Base-by-base conservation (phyloP, 2,329 filamentous ascomycete genomes). In the Penicillium polonicum region DNA sequence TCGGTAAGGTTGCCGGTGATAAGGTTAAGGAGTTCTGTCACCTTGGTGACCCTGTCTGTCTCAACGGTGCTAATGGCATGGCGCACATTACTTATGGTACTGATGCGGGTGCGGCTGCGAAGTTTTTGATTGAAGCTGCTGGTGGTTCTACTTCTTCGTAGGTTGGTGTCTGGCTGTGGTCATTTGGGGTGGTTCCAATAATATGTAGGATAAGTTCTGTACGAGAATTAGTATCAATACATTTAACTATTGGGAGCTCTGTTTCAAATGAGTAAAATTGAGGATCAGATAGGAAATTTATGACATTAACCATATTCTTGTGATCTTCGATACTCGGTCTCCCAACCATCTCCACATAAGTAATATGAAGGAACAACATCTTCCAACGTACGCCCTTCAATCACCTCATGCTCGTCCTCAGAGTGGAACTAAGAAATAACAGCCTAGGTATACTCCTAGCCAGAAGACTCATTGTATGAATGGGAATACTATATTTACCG, bases 21-120 rank as follows among this genome's bases (percentile, higher is more conserved):
- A 78, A 82, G 63, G 73, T 76, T 4, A 75, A 80, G 63, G 79
- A 81, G 21, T 77, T 80, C 38, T 85, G 83, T 58, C 76, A 80
- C 31, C 45, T 61, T 4, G 82, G 79, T 0, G 83, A 85, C 61
- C 70, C 78, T 10, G 82, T 85, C 6, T 85, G 83, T 58, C 53
- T 68, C 4, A 79, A 81, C 35, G 78, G 78, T 0, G 65, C 76
- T 23, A 71, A 78, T 52, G 66, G 78, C 6, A 66, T 77, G 23
- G 73, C 76, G 7, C 79, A 81, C 68, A 52, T 76, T 35, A 68
- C 68, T 3, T 82, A 82, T 59, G 72, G 65, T 1, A 25, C 45
- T 3, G 59, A 77, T 67, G 76, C 72, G 0, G 58, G 60, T 4
- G 67, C 67, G 9, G 77, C 77, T 1, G 77, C 76, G 4, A 49